Evolutionary conservation across 2,329 filamentous ascomycete genomes (phyloP).

Genomic region (Aspergillus sp.): DNA sequence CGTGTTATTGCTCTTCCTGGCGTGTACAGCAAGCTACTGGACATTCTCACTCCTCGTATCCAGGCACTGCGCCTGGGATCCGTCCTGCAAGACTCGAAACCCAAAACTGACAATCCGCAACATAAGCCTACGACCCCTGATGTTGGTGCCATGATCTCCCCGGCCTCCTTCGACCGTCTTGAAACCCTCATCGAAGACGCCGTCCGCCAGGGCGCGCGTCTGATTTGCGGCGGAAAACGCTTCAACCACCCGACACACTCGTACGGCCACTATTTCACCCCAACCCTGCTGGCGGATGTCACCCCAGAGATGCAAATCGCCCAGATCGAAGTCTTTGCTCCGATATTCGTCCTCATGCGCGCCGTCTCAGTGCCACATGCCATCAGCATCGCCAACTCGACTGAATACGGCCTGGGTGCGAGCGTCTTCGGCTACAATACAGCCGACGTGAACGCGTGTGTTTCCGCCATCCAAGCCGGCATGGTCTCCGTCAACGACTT

Average conservation of each 20-base stretch:
- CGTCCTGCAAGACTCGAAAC: slow-evolving; percentile 45
- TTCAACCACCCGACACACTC: slow-evolving; percentile 64
- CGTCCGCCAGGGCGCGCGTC: slow-evolving; percentile 65
- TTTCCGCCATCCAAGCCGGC: slow-evolving; percentile 64
- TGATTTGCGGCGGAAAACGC: slow-evolving; percentile 71
- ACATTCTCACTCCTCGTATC: slow-evolving; percentile 65
- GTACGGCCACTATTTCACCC: slow-evolving; percentile 80
- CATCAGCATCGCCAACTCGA: slow-evolving; percentile 72
- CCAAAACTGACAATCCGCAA: slow-evolving; percentile 11
- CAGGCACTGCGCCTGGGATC: slow-evolving; percentile 67
- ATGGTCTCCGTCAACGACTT: slow-evolving; percentile 98
- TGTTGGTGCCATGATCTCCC: slow-evolving; percentile 83
- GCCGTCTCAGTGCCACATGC: slow-evolving; percentile 58
- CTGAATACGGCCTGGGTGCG: slow-evolving; percentile 76
- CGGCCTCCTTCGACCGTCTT: slow-evolving; percentile 63
- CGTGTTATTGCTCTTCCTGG: slow-evolving; percentile 72
- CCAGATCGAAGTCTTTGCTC: slow-evolving; percentile 85
- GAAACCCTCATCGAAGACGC: slow-evolving; percentile 71
- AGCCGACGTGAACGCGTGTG: slow-evolving; percentile 54
- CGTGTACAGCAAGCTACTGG: slow-evolving; percentile 67
- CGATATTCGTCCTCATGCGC: slow-evolving; percentile 78
- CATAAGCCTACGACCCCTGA: slow-evolving; percentile 43
- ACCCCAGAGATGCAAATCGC: slow-evolving; percentile 79
- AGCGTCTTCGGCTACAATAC: slow-evolving; percentile 73
- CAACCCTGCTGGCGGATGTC: slow-evolving; percentile 86